Evolutionary conservation across 2,329 filamentous ascomycete genomes (phyloP).

Genomic region (Fusarium newnesense): DNA sequence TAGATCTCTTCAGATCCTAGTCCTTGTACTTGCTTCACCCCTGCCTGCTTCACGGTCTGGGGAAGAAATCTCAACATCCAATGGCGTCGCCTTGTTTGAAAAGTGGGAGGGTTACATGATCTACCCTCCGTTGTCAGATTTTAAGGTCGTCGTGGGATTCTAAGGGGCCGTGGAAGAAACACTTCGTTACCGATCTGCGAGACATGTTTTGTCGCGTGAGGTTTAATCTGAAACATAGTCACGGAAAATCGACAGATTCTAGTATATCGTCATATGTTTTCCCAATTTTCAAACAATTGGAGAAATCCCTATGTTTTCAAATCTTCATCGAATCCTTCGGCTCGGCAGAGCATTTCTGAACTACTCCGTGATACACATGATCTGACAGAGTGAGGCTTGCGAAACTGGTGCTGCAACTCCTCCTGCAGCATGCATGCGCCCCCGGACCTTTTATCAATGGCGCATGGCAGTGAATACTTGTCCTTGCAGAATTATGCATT

Average conservation of each 20-base stretch:
- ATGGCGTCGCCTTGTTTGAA: not conserved
- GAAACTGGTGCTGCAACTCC: constrained; percentile 6
- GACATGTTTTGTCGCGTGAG: constrained; percentile 19
- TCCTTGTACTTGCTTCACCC: not conserved
- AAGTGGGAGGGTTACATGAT: constrained; percentile 20
- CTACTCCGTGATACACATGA: constrained; percentile 11
- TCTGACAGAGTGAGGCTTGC: constrained; percentile 21
- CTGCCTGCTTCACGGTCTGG: constrained; percentile 11
- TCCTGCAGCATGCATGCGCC: constrained; percentile 15
- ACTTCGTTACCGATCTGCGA: constrained; percentile 9
- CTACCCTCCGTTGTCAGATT: constrained; percentile 4
- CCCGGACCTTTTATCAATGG: constrained; percentile 10
- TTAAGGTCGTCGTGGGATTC: not conserved
- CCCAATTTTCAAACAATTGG: not conserved
- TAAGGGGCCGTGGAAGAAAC: constrained; percentile 1
- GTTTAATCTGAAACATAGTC: constrained; percentile 16
- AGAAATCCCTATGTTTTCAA: not conserved
- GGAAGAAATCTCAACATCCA: constrained; percentile 12
- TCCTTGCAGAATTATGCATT: not conserved
- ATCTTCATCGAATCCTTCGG: not conserved
- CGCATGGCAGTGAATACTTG: constrained; percentile 5
- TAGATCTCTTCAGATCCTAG: constrained; percentile 22
- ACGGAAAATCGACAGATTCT: constrained; percentile 24
- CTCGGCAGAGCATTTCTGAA: not conserved
- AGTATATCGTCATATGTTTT: constrained; percentile 11